A percentile compares a stretch with the other conserved stretches of the same genome.
phyloP scores from a whole-genome alignment of 805 yeast species.

The Ogataea chonburiensis region DNA sequence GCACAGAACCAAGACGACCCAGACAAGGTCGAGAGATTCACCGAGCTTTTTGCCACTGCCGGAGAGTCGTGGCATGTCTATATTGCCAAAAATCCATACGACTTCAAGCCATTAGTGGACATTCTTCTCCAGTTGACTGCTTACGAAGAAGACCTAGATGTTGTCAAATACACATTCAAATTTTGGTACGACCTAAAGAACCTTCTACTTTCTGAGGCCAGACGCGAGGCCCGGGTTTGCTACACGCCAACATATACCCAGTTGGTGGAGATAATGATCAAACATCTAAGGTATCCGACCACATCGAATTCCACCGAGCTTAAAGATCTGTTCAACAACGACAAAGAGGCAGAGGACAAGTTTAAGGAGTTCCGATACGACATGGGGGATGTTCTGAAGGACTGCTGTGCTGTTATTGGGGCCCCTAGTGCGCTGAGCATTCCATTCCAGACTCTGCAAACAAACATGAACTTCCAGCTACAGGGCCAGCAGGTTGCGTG shows the following conservation, averaged over 20 bases:
- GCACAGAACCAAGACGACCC: conserved; percentile 53
- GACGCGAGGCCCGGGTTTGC: conserved; percentile 48
- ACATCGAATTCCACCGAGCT: conserved; percentile 35
- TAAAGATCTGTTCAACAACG: conserved; percentile 57
- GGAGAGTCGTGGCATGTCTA: conserved; percentile 95
- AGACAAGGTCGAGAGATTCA: conserved; percentile 64
- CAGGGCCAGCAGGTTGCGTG: conserved; percentile 49
- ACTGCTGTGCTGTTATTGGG: conserved; percentile 90
- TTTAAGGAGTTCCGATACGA: conserved; percentile 93
- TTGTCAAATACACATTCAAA: conserved; percentile 85
- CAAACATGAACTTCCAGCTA: conserved; percentile 33
- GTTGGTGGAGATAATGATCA: conserved; percentile 59
- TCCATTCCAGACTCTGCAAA: conserved; percentile 63
- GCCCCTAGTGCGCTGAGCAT: conserved; percentile 64
- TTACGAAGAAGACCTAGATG: conserved; percentile 79
- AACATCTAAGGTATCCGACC: conserved; percentile 73
- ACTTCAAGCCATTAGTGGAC: conserved; percentile 71
- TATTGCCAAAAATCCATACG: conserved; percentile 67
- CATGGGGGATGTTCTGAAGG: conserved; percentile 96
- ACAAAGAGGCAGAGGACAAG: conserved; percentile 83
- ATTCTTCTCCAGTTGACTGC: conserved; percentile 69
- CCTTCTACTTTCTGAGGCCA: conserved; percentile 59
- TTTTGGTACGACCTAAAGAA: conserved; percentile 88
- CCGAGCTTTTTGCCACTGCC: conserved; percentile 83
- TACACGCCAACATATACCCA: conserved; percentile 56